Conservation (phyloP, 176 grass and related monocot genomes). For the Secale cereale region DNA sequence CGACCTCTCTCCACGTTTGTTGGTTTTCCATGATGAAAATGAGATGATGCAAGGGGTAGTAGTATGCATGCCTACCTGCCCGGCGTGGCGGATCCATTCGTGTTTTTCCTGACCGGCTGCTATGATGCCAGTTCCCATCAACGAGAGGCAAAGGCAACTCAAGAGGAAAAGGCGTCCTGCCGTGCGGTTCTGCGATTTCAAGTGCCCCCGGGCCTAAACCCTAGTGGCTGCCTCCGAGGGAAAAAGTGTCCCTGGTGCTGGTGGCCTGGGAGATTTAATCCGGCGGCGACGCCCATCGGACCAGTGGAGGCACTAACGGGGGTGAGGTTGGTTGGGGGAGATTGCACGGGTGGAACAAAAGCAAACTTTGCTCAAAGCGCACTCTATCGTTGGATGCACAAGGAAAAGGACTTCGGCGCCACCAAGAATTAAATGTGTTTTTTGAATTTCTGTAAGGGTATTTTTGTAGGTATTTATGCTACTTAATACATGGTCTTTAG, state of each 20-base stretch:
- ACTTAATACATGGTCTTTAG: too few species aligned
- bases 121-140: neutral
- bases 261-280: neutral
- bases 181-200: constrained; percentile 22
- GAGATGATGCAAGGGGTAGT: neutral
- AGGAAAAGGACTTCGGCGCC: too few species aligned
- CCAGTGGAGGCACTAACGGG: too few species aligned
- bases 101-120: neutral
- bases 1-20: neutral
- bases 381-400: too few species aligned
- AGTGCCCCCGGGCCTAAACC: neutral
- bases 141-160: neutral
- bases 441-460: too few species aligned
- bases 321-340: too few species aligned
- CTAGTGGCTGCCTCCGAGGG: neutral
- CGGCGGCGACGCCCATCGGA: too few species aligned
- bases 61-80: neutral
- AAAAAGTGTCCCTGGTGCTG: neutral
- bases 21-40: neutral
- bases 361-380: too few species aligned
- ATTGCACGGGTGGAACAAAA: too few species aligned
- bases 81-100: neutral
- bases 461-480: too few species aligned
- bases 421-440: too few species aligned
- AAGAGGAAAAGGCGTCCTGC: neutral